These are phyloP conservation scores for Vigna angularis DNA, from an alignment of 306 rosid species.

Conservation along the genomic window DNA sequence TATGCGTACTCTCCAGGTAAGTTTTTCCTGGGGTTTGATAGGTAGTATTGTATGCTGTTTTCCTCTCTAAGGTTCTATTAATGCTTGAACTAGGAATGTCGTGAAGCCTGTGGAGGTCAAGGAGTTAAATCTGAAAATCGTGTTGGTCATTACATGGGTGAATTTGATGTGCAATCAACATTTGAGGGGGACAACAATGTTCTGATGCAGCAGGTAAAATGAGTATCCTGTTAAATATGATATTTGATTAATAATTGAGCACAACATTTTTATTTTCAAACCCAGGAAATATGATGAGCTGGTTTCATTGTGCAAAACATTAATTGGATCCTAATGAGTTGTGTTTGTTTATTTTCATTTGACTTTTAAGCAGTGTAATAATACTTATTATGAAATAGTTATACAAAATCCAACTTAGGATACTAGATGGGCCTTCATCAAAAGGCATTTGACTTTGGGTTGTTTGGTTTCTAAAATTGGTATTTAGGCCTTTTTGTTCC, in stretches of 20 bases:
- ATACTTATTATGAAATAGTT: constrained; percentile 15
- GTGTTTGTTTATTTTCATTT: constrained; percentile 11
- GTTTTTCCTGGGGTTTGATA: constrained; percentile 34
- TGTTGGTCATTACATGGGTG: constrained; percentile 76
- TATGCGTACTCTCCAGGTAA: constrained; percentile 89
- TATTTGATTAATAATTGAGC: neutral
- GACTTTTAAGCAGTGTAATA: neutral
- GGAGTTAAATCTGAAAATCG: constrained; percentile 90
- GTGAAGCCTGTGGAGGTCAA: constrained; percentile 97
- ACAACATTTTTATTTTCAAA: neutral
- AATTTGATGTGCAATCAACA: constrained; percentile 92
- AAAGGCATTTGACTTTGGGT: neutral
- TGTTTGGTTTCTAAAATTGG: neutral
- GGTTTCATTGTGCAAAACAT: neutral
- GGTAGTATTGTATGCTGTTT: neutral
- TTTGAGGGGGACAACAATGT: constrained; percentile 99
- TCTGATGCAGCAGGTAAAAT: constrained; percentile 91
- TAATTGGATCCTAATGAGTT: constrained; percentile 1
- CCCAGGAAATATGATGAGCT: constrained; percentile 16
- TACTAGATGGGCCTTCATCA: constrained; percentile 1
- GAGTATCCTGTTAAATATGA: constrained; percentile 23
- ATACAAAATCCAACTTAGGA: constrained; percentile 24
- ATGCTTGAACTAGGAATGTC: constrained; percentile 77
- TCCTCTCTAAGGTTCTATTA: constrained; percentile 30
- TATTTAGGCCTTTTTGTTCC: constrained; percentile 2